phyloP scores from a whole-genome alignment of 2,329 filamentous ascomycete genomes.

The Aspergillus vadensis region DNA sequence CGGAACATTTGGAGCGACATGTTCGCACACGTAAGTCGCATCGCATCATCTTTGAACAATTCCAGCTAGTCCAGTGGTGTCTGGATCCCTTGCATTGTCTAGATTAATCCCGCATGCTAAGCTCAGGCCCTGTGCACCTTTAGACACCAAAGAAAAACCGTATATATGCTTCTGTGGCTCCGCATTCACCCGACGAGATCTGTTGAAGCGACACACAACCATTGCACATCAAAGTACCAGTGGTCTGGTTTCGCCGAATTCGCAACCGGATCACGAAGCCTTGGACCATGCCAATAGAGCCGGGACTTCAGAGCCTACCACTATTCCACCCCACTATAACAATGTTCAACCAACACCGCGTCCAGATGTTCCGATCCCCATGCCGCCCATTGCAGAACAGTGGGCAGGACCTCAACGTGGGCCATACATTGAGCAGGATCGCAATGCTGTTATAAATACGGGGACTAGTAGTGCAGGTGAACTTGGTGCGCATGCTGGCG shows the following conservation, averaged over 20 bases:
- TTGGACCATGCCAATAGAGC: conserved; percentile 19
- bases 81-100: neutral
- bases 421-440: conserved; percentile 30
- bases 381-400: conserved; percentile 26
- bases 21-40: conserved; percentile 36
- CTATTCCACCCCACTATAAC: conserved; percentile 22
- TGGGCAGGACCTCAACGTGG: conserved; percentile 31
- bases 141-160: conserved; percentile 41
- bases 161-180: conserved; percentile 41
- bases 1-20: conserved; percentile 40
- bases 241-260: conserved; percentile 32
- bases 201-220: conserved; percentile 37
- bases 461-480: conserved; percentile 15
- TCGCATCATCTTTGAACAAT: neutral
- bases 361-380: conserved; percentile 26
- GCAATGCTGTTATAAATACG: conserved; percentile 23
- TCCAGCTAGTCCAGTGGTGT: neutral
- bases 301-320: conserved; percentile 17
- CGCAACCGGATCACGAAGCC: conserved; percentile 27
- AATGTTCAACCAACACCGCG: conserved; percentile 17
- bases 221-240: conserved; percentile 34
- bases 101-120: neutral
- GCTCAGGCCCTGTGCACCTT: conserved; percentile 6
- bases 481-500: conserved; percentile 22
- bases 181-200: conserved; percentile 39